These are phyloP conservation scores for Sapria himalayana DNA, from an alignment of 345 rosid species.

Conservation along the genomic window DNA sequence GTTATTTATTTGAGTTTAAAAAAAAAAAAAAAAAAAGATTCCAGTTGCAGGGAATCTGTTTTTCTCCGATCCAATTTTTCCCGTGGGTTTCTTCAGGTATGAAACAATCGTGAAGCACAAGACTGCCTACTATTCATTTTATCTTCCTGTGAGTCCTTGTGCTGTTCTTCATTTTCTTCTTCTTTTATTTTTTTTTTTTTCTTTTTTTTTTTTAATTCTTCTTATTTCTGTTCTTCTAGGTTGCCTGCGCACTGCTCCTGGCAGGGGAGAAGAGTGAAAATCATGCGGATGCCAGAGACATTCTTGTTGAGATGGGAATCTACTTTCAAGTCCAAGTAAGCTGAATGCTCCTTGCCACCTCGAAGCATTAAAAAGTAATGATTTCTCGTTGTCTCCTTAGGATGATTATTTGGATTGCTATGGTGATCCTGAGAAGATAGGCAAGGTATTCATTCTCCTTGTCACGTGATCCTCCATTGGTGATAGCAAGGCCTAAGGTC, in stretches of 20 bases:
- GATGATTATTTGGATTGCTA: conserved; percentile 30
- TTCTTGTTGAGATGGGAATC: conserved; percentile 24
- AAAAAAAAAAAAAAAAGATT: no score
- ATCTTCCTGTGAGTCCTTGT: conserved; percentile 24
- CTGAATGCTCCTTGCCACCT: not conserved
- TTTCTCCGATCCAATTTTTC: no score
- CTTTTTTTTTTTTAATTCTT: not conserved
- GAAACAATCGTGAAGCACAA: conserved; percentile 28
- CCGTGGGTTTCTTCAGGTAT: no score
- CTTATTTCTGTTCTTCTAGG: conserved; percentile 8
- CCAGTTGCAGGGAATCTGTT: no score
- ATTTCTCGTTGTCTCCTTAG: conserved; percentile 1
- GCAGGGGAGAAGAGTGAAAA: conserved; percentile 21
- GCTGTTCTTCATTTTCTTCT: no score
- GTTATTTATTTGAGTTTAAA: no score
- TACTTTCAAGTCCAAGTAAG: conserved; percentile 28
- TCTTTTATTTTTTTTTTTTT: not conserved
- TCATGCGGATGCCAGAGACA: conserved; percentile 14
- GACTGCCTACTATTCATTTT: conserved; percentile 27
- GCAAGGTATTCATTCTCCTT: no score
- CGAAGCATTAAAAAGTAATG: not conserved
- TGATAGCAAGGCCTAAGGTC: no score
- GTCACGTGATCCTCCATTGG: no score
- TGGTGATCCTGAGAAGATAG: conserved; percentile 21
- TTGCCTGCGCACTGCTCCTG: conserved; percentile 28